phyloP scores from a whole-genome alignment of 352 stramenopile genomes.

The Globisporangium emineosum region DNA sequence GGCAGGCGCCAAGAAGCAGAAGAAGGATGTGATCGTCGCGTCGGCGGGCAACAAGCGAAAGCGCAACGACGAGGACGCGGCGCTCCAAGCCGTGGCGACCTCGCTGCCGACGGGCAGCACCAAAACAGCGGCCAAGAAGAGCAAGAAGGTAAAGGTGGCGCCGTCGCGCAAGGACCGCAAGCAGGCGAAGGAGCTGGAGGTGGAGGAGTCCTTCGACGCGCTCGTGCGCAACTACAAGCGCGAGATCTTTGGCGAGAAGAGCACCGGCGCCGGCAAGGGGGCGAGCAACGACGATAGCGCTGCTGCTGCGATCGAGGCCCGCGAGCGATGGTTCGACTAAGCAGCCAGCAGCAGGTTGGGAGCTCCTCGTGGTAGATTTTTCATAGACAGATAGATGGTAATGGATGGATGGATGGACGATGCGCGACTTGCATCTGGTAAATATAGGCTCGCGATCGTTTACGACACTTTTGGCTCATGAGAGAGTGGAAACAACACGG shows the following conservation, averaged over 20 bases:
- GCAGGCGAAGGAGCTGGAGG: slow-evolving; percentile 37
- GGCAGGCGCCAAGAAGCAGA: slow-evolving; percentile 26
- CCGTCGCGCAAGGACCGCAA: slow-evolving; percentile 76
- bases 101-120: neutral
- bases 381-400: slow-evolving; percentile 15
- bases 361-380: slow-evolving; percentile 5
- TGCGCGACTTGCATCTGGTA: slow-evolving; percentile 11
- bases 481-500: neutral
- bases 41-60: slow-evolving; percentile 41
- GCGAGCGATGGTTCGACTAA: slow-evolving; percentile 75
- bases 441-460: slow-evolving; percentile 11
- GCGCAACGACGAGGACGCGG: slow-evolving; percentile 24
- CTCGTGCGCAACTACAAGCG: slow-evolving; percentile 84
- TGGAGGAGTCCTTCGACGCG: slow-evolving; percentile 75
- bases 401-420: slow-evolving; percentile 7
- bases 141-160: slow-evolving; percentile 28
- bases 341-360: neutral
- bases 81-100: slow-evolving; percentile 16
- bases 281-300: slow-evolving; percentile 14
- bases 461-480: neutral
- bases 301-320: slow-evolving; percentile 9
- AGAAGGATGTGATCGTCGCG: slow-evolving; percentile 25
- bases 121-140: slow-evolving; percentile 13
- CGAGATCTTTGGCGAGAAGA: slow-evolving; percentile 66
- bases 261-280: neutral